These are phyloP conservation scores for Neonectria sp. DNA, from an alignment of 2,329 filamentous ascomycete genomes.

Conservation along the genomic window DNA sequence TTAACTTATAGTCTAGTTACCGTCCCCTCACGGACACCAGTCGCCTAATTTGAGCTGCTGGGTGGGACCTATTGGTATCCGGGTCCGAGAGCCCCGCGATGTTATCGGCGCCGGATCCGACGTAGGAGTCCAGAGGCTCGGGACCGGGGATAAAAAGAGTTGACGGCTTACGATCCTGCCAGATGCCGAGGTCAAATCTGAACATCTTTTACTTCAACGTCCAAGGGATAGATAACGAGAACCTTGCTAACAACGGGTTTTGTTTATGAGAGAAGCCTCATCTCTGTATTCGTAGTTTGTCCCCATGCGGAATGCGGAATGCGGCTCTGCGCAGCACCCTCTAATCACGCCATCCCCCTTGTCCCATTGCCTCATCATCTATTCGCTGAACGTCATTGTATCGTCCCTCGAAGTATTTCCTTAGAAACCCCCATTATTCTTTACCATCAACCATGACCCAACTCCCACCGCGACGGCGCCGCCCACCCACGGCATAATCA, in stretches of 20 bases:
- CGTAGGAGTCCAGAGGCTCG: neutral
- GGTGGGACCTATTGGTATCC: neutral
- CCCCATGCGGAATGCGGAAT: too few species aligned
- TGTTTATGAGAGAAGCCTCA: neutral
- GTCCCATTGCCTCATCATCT: too few species aligned
- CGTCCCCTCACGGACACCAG: too few species aligned
- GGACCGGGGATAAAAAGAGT: neutral
- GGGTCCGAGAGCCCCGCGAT: neutral
- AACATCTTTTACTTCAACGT: neutral
- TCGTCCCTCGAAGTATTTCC: neutral
- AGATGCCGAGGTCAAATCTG: neutral
- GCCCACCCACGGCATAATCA: constrained; percentile 38
- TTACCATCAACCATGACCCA: constrained; percentile 29
- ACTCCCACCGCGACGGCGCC: constrained; percentile 26
- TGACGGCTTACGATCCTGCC: neutral
- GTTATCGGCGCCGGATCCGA: neutral
- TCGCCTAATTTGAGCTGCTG: too few species aligned
- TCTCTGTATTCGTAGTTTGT: neutral
- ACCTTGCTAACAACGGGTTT: neutral
- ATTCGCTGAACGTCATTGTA: neutral
- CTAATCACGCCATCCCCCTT: neutral
- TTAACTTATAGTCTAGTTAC: neutral
- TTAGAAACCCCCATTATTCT: constrained; percentile 4
- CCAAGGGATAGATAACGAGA: neutral
- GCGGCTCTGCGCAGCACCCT: neutral